Percentiles rank a stretch among this genome's conserved stretches.
phyloP scores from a whole-genome alignment of 768 basidiomycete genomes.

The Fistulinella prunicolor region DNA sequence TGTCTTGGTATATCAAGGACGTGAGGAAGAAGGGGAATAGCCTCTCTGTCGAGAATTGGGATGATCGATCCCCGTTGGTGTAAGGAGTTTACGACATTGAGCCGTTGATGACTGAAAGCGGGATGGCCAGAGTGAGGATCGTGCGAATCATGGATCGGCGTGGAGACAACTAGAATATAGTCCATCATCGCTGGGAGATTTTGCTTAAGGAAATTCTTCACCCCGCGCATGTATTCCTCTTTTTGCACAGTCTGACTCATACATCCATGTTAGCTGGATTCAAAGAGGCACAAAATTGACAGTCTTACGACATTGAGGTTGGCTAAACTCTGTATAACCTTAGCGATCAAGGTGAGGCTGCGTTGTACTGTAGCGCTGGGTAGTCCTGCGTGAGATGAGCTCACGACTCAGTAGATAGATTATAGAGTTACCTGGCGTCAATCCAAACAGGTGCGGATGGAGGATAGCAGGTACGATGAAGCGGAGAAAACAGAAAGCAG shows the following conservation, averaged over 20 bases:
- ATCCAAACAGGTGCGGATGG: slow-evolving; percentile 81
- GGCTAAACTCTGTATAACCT: slow-evolving; percentile 86
- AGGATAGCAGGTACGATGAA: slow-evolving; percentile 89
- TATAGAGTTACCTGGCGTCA: slow-evolving; percentile 58
- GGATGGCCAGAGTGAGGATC: slow-evolving; percentile 25
- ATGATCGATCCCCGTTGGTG: slow-evolving; percentile 56
- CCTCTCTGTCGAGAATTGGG: slow-evolving; percentile 60
- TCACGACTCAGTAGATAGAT: background rate
- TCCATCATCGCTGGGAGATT: slow-evolving; percentile 72
- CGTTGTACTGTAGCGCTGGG: slow-evolving; percentile 67
- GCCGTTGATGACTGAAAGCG: slow-evolving; percentile 47
- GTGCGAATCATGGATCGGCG: slow-evolving; percentile 37
- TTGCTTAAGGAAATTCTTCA: slow-evolving; percentile 68
- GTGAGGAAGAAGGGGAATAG: slow-evolving; percentile 70
- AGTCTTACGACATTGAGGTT: slow-evolving; percentile 71
- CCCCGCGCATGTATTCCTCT: slow-evolving; percentile 78
- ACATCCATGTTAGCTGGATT: slow-evolving; percentile 2
- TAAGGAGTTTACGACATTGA: slow-evolving; percentile 53
- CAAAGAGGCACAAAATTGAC: background rate
- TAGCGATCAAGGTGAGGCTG: slow-evolving; percentile 81
- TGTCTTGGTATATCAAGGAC: slow-evolving; percentile 77
- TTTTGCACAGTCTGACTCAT: slow-evolving; percentile 55
- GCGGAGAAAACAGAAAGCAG: slow-evolving; percentile 85
- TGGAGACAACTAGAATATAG: slow-evolving; percentile 72
- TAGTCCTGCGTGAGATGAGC: slow-evolving; percentile 48